These are phyloP conservation scores for Aurinia saxatilis DNA, from an alignment of 345 rosid species.

Conservation along the genomic window DNA sequence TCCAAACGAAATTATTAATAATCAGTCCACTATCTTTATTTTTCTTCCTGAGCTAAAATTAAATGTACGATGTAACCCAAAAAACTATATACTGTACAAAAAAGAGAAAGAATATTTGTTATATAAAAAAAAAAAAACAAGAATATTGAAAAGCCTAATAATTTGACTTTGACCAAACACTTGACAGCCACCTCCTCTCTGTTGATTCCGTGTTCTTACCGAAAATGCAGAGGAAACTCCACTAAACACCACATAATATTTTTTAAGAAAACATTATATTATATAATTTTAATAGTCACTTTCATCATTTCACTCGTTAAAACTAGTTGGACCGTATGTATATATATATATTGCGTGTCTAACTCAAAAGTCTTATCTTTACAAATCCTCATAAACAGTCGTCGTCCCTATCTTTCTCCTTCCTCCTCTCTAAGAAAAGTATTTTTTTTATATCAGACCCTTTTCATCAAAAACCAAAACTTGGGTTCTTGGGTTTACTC, in stretches of 20 bases:
- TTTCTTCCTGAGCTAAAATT: not conserved
- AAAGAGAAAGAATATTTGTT: too few relatives aligned
- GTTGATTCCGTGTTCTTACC: slow-evolving; percentile 31
- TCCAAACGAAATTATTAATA: not conserved
- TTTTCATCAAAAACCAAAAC: slow-evolving; percentile 10
- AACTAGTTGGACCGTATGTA: slow-evolving; percentile 2
- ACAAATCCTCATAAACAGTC: too few relatives aligned
- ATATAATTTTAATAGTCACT: not conserved
- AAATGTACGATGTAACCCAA: not conserved
- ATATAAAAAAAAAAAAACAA: not conserved
- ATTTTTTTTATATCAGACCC: not conserved
- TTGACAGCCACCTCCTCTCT: slow-evolving; percentile 20
- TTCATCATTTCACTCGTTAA: slow-evolving; percentile 3
- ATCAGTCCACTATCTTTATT: not conserved
- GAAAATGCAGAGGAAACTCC: slow-evolving; percentile 14
- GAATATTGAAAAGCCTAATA: not conserved
- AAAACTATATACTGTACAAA: too few relatives aligned
- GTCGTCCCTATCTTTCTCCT: not conserved
- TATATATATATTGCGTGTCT: not conserved
- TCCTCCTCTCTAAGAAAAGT: slow-evolving; percentile 10
- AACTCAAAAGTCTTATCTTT: slow-evolving; percentile 3
- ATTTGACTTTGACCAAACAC: slow-evolving; percentile 20
- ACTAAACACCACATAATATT: slow-evolving; percentile 18
- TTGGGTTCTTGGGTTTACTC: not conserved
- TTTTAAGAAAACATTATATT: too few relatives aligned